Evolutionary conservation across 1,139 yeast species (phyloP).

Genomic region (Hyphopichia buzzinii): DNA sequence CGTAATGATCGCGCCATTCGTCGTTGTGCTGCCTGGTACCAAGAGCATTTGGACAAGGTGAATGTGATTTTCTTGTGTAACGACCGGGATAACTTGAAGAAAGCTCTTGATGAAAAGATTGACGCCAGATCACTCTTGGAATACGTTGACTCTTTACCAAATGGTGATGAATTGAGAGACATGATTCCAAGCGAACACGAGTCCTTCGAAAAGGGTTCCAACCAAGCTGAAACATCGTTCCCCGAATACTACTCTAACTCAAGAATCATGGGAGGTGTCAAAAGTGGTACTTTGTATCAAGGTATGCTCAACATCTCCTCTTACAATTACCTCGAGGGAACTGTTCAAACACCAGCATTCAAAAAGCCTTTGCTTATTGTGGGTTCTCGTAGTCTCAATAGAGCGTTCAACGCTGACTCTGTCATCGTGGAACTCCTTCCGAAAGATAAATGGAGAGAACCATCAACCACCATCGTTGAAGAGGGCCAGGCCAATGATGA

Average conservation of each 20-base stretch:
- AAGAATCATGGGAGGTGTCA: slow-evolving; percentile 85
- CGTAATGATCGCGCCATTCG: slow-evolving; percentile 91
- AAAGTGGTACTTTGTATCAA: slow-evolving; percentile 82
- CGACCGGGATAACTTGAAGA: slow-evolving; percentile 64
- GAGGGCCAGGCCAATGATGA: slow-evolving; percentile 66
- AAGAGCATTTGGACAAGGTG: slow-evolving; percentile 57
- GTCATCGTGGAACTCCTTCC: slow-evolving; percentile 92
- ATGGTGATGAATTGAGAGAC: slow-evolving; percentile 77
- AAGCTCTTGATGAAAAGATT: slow-evolving; percentile 56
- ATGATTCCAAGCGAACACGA: slow-evolving; percentile 60
- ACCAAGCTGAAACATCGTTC: slow-evolving; percentile 55
- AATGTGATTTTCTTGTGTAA: slow-evolving; percentile 69
- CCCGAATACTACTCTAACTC: slow-evolving; percentile 80
- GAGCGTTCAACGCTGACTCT: slow-evolving; percentile 89
- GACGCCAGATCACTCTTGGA: slow-evolving; percentile 56
- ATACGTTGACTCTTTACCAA: slow-evolving; percentile 70
- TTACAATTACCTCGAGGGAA: slow-evolving; percentile 87
- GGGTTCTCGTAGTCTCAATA: slow-evolving; percentile 82
- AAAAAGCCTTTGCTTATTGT: slow-evolving; percentile 78
- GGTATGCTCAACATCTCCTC: slow-evolving; percentile 80
- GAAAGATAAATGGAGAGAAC: slow-evolving; percentile 82
- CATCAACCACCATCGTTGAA: slow-evolving; percentile 76
- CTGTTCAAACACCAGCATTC: slow-evolving; percentile 69
- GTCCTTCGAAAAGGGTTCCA: slow-evolving; percentile 19
- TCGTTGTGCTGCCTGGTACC: slow-evolving; percentile 69